Conservation (phyloP, 306 rosid genomes). For the Arachis hypogaea region DNA sequence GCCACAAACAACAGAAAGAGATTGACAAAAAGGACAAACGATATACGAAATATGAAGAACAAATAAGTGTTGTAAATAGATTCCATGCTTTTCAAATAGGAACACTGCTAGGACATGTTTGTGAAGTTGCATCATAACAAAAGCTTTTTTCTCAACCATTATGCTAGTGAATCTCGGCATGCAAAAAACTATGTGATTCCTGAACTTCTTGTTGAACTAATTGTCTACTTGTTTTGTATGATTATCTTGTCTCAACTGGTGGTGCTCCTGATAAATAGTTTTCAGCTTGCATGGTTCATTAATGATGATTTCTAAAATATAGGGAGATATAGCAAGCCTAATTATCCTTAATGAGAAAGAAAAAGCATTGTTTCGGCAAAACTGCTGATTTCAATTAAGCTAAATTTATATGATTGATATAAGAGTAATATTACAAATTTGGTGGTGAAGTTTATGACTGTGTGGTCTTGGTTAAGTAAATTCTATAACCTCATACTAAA, state of each 20-base stretch:
- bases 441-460: neutral
- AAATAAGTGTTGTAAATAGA: neutral
- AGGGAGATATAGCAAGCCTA: neutral
- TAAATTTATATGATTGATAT: neutral
- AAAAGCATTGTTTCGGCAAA: neutral
- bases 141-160: neutral
- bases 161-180: neutral
- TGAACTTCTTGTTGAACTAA: neutral
- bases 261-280: neutral
- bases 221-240: neutral
- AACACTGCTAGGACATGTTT: neutral
- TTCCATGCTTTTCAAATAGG: neutral
- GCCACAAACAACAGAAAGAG: neutral
- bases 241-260: neutral
- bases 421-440: neutral
- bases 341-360: neutral
- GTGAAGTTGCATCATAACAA: neutral
- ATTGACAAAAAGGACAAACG: neutral
- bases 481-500: neutral
- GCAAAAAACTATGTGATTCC: neutral
- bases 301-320: neutral
- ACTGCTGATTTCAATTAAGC: neutral
- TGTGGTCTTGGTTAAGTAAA: neutral
- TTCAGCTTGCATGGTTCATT: constrained; percentile 3
- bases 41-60: neutral